Evolutionary conservation across 2,329 filamentous ascomycete genomes (phyloP).

Genomic region (Botryosphaeria dothidea): DNA sequence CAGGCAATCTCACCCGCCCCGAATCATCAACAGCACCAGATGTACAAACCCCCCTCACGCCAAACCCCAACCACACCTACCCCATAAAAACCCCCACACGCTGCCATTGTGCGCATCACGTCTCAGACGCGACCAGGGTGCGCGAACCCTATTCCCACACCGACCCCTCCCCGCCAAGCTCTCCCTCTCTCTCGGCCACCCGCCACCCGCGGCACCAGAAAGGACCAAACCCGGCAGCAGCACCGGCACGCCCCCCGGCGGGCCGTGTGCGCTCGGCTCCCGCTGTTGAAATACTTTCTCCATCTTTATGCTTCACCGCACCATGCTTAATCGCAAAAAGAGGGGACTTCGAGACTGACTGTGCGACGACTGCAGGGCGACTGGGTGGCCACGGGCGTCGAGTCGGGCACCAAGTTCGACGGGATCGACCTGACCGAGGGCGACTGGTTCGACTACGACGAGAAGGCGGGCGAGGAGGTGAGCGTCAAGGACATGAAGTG

Average conservation of each 20-base stretch:
- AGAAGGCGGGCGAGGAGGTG: conserved; percentile 88
- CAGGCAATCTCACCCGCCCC: not conserved
- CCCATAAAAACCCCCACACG: not conserved
- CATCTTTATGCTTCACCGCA: too few species aligned
- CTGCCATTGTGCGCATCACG: conserved; percentile 13
- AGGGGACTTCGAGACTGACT: not conserved
- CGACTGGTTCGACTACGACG: conserved; percentile 98
- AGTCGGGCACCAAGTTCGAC: conserved; percentile 79
- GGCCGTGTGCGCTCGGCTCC: too few species aligned
- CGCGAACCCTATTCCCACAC: not conserved
- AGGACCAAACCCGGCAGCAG: too few species aligned
- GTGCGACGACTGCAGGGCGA: conserved; percentile 66
- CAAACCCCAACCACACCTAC: too few species aligned
- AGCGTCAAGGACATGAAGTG: conserved; percentile 88
- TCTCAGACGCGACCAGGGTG: not conserved
- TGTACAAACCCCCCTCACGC: not conserved
- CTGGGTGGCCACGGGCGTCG: conserved; percentile 80
- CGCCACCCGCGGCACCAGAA: too few species aligned
- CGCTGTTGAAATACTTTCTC: too few species aligned
- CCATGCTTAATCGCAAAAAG: too few species aligned
- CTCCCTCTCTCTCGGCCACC: not conserved
- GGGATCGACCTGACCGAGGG: conserved; percentile 82
- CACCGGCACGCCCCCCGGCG: too few species aligned
- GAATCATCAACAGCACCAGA: not conserved
- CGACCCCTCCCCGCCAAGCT: not conserved